These are phyloP conservation scores for Solanum sejunctum DNA, from an alignment of 257 asterid species.

Conservation along the genomic window DNA sequence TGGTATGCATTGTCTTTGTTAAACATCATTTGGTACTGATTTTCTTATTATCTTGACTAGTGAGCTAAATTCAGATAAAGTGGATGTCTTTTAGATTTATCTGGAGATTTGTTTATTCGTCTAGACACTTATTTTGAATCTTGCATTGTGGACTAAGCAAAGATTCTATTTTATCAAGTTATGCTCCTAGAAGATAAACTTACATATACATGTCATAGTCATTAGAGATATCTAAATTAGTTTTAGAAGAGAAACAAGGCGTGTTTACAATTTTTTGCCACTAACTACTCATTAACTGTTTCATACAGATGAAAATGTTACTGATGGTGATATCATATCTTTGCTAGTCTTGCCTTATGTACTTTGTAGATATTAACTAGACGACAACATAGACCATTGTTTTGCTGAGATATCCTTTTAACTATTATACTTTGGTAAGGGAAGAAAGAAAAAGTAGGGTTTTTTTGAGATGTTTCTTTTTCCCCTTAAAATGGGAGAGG, in stretches of 20 bases:
- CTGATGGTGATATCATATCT: not conserved
- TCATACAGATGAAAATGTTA: not conserved
- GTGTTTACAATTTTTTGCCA: not conserved
- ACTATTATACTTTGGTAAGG: not conserved
- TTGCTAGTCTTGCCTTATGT: not conserved
- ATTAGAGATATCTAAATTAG: not conserved
- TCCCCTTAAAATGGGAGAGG: not conserved
- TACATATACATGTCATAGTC: not conserved
- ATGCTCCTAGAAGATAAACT: not conserved
- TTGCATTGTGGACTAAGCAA: not conserved
- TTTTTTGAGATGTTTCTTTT: not conserved
- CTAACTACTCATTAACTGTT: not conserved
- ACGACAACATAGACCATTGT: not conserved
- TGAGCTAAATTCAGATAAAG: not conserved
- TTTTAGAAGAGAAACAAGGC: not conserved
- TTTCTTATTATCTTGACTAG: not conserved
- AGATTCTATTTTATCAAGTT: not conserved
- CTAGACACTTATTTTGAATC: not conserved
- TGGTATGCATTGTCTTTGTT: conserved; percentile 23
- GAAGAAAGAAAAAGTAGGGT: not conserved
- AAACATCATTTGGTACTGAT: not conserved
- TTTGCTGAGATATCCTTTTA: not conserved
- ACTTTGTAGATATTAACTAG: not conserved
- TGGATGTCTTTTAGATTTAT: not conserved
- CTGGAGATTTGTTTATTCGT: not conserved